Evolutionary conservation across 2,329 filamentous ascomycete genomes (phyloP), one percentile per base, ranked within the genome.

Genomic region (Clarireedia paspali): DNA sequence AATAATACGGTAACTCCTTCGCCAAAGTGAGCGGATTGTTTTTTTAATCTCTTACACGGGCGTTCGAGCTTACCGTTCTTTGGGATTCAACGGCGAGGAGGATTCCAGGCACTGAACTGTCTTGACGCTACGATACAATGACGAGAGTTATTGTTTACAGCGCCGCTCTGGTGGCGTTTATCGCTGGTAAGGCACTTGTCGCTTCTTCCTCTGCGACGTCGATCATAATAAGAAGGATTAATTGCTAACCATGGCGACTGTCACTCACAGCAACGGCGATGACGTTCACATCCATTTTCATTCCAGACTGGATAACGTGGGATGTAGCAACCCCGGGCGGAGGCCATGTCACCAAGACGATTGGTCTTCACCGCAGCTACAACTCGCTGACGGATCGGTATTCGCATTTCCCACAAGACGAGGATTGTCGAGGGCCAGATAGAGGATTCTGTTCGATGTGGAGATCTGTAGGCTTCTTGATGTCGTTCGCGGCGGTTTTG

Each of bases 361-460:
- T 87, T 68, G 92, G 92, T 57, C 82, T 99, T 47, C 88, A 96
- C 72, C 81, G 80, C 64, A 84, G 83, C 69, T 99, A 92, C 73
- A 88, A 85, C 53, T 87, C 82, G 57, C 75, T 88, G 57, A 57
- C 57, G 23, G 47, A 47, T 36, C 71, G 73, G 47, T 91, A 88
- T 70, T 75, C 76, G 24, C 73, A 75, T 34, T 94, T 91, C 70
- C 89, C 89, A 3, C 76, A 78, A 61, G 74, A 79, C 53, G 76
- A 81, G 56, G 84, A 89, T 68, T 92, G 89, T 71, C 50, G 60
- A 38, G 62, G 58, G 10, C 47, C 50, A 3, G 80, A 82, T 52
- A 79, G 83, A 51, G 83, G 84, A 66, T 96, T 97, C 73, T 97
- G 94, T 76, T 87, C 84, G 65, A 87, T 95, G 79, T 99, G 92